phyloP scores from a whole-genome alignment of 305 asterid genomes.

The Stenogyne calaminthoides region DNA sequence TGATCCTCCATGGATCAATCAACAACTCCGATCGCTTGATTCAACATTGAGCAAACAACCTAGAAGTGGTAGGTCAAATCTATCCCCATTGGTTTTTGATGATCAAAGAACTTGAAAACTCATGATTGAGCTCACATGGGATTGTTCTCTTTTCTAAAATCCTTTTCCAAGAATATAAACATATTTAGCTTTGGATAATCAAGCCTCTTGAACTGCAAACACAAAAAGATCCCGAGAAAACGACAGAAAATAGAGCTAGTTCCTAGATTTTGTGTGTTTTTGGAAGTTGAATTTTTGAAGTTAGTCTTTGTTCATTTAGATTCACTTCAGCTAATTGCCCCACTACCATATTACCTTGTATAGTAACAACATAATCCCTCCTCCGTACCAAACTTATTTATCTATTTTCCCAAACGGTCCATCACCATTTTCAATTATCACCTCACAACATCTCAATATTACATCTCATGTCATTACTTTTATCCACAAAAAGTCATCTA shows the following conservation, averaged over 20 bases:
- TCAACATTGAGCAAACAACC: slow-evolving; percentile 38
- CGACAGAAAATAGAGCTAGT: neutral
- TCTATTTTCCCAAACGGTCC: too few species aligned
- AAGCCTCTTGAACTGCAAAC: neutral
- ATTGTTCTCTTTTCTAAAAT: neutral
- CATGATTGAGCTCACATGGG: neutral
- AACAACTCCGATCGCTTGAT: slow-evolving; percentile 66
- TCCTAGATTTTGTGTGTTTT: neutral
- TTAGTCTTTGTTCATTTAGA: neutral
- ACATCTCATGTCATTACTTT: too few species aligned
- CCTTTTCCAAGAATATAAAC: neutral
- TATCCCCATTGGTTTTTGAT: slow-evolving; percentile 43
- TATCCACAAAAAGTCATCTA: too few species aligned
- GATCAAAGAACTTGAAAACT: slow-evolving; percentile 25
- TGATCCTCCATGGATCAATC: slow-evolving; percentile 87
- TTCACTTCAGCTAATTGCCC: neutral
- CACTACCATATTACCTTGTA: neutral
- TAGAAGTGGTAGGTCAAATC: slow-evolving; percentile 20
- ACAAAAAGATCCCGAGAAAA: neutral
- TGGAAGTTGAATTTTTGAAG: neutral
- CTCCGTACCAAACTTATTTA: too few species aligned
- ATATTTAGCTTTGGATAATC: neutral
- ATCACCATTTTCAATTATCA: too few species aligned
- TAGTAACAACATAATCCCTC: too few species aligned
- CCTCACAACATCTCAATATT: too few species aligned